Conservation (phyloP, 1,284 basidiomycete genomes). For the Trametes sp. region DNA sequence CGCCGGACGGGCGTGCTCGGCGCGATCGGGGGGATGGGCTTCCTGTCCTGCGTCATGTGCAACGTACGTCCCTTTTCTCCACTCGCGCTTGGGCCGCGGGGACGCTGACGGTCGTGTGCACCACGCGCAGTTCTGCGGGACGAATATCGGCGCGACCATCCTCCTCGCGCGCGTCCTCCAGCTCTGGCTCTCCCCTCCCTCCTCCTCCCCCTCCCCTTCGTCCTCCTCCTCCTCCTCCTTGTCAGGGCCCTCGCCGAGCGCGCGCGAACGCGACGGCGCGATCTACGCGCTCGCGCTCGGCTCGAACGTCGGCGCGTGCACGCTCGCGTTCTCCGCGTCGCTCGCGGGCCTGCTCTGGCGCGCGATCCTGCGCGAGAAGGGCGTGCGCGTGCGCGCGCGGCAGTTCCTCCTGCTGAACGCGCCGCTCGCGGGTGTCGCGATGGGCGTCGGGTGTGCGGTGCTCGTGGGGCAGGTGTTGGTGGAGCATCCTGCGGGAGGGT, state of each 20-base stretch:
- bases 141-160: constrained; percentile 97
- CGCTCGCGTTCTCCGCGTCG: constrained; percentile 90
- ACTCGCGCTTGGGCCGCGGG: not conserved
- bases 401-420: constrained; percentile 83
- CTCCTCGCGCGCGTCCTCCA: constrained; percentile 75
- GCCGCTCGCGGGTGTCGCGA: constrained; percentile 40
- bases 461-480: constrained; percentile 36
- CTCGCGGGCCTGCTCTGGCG: constrained; percentile 93
- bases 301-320: constrained; percentile 93
- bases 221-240: not conserved
- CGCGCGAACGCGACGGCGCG: constrained; percentile 46
- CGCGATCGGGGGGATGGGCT: constrained; percentile 56
- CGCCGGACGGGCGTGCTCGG: constrained; percentile 49
- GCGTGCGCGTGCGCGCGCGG: constrained; percentile 67
- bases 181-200: constrained; percentile 42
- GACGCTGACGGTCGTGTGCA: too few relatives aligned
- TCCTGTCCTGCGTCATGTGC: constrained; percentile 76
- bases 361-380: constrained; percentile 81
- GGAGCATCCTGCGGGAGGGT: constrained; percentile 15
- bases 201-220: constrained; percentile 11
- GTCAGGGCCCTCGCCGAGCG: not conserved
- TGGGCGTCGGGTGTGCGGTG: constrained; percentile 37
- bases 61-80: constrained; percentile 67
- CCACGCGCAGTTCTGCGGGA: constrained; percentile 72
- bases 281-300: constrained; percentile 78